A percentile compares a stretch with the other conserved stretches of the same genome.
These are phyloP conservation scores for Myrica gale DNA, from an alignment of 306 rosid genomes.

Conservation along the genomic window DNA sequence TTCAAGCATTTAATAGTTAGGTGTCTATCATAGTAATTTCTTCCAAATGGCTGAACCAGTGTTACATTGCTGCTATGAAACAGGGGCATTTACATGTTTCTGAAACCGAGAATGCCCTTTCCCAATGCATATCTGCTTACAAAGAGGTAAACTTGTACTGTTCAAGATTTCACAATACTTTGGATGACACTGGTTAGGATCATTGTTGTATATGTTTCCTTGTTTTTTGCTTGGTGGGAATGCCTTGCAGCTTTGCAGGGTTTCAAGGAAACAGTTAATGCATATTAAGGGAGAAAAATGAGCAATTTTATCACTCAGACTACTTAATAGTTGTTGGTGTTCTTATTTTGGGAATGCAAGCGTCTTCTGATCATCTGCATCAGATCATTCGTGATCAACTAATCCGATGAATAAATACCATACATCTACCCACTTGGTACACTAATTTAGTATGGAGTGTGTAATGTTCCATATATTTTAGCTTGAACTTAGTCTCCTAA, in stretches of 20 bases:
- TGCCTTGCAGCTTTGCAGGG: not conserved
- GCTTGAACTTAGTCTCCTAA: not conserved
- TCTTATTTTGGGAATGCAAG: not conserved
- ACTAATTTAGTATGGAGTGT: not conserved
- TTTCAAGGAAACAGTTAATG: not conserved
- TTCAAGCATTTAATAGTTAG: not conserved
- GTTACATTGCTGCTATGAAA: constrained; percentile 17
- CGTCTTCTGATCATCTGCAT: not conserved
- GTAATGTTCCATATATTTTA: not conserved
- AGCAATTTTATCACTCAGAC: not conserved
- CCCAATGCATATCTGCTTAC: constrained; percentile 63
- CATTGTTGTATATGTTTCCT: no score
- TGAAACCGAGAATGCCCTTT: constrained; percentile 54
- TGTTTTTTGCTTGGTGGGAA: not conserved
- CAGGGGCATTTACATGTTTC: constrained; percentile 38
- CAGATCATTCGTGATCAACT: not conserved
- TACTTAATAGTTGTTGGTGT: not conserved
- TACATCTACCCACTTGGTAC: not conserved
- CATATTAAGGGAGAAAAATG: not conserved
- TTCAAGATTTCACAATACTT: not conserved
- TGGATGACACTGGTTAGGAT: not conserved
- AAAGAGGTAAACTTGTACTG: constrained; percentile 47
- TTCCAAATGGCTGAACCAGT: constrained; percentile 3
- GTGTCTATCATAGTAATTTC: not conserved
- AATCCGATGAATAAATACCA: not conserved